A percentile compares a stretch with the other conserved stretches of the same genome.
Evolutionary conservation across 208 protist genomes (phyloP).

Genomic region (Leishmania arabica): DNA sequence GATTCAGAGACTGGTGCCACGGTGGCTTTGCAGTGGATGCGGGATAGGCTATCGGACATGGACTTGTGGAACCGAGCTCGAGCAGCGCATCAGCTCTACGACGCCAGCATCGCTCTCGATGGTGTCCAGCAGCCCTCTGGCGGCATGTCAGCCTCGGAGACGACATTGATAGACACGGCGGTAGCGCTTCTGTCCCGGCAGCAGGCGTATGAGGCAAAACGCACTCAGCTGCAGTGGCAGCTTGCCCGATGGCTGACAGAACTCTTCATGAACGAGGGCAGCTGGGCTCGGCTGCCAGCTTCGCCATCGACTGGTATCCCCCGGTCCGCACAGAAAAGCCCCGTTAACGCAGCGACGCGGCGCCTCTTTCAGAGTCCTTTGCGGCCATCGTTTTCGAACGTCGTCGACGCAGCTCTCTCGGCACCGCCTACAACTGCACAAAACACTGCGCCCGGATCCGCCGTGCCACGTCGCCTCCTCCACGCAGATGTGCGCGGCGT

Average conservation of each 20-base stretch:
- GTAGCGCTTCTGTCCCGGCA: constrained; percentile 10
- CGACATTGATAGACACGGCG: too few species aligned
- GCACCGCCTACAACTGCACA: neutral
- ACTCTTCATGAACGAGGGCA: constrained; percentile 73
- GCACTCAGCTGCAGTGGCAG: constrained; percentile 45
- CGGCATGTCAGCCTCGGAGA: neutral
- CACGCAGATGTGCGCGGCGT: constrained; percentile 81
- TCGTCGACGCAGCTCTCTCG: constrained; percentile 19
- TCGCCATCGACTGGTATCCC: neutral
- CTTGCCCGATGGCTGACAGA: constrained; percentile 65
- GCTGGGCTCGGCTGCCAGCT: constrained; percentile 41
- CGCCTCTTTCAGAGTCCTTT: constrained; percentile 23
- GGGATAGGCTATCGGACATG: constrained; percentile 21
- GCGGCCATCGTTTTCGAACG: constrained; percentile 8
- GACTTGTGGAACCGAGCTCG: constrained; percentile 39
- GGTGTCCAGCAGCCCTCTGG: neutral
- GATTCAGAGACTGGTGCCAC: constrained; percentile 7
- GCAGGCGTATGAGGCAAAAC: constrained; percentile 8
- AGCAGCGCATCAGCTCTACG: constrained; percentile 27
- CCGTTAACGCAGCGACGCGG: neutral
- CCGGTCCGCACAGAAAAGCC: neutral
- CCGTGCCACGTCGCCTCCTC: constrained; percentile 30
- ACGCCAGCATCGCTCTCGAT: constrained; percentile 23
- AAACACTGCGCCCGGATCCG: neutral
- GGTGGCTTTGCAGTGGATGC: constrained; percentile 22